phyloP scores from a whole-genome alignment of 305 asterid genomes.

The Rubia occidens region DNA sequence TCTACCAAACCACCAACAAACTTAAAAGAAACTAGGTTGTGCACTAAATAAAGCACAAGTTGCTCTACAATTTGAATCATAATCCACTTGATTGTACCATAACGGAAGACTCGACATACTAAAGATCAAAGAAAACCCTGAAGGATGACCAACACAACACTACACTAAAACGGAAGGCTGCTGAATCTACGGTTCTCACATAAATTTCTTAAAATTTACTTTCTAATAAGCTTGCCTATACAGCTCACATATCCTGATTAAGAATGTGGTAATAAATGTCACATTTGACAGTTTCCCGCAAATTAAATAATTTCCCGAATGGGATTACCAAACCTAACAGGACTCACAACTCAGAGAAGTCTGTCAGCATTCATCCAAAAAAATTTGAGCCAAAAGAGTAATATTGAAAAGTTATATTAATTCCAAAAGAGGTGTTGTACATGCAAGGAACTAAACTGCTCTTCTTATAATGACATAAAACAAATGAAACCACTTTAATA shows the following conservation, averaged over 20 bases:
- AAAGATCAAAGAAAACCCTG: not conserved
- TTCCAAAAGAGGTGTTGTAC: not conserved
- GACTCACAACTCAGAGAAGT: not conserved
- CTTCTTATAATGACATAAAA: not conserved
- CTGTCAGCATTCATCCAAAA: not conserved
- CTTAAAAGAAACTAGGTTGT: no score
- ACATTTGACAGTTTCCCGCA: not conserved
- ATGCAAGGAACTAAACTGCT: not conserved
- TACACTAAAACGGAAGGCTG: not conserved
- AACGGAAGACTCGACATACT: not conserved
- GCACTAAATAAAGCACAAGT: not conserved
- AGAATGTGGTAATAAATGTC: not conserved
- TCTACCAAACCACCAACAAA: no score
- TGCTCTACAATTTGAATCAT: not conserved
- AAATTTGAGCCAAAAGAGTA: not conserved
- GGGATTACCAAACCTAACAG: not conserved
- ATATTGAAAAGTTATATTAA: not conserved
- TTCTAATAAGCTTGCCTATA: not conserved
- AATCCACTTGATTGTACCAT: not conserved
- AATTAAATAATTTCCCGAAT: not conserved
- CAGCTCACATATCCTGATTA: not conserved
- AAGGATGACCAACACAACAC: no score
- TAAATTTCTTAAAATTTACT: not conserved
- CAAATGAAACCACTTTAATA: not conserved
- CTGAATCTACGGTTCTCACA: not conserved